A percentile compares a stretch with the other conserved stretches of the same genome.
Evolutionary conservation across 176 grass and related monocot genomes (phyloP).

Genomic region (Aechmea fasciata): DNA sequence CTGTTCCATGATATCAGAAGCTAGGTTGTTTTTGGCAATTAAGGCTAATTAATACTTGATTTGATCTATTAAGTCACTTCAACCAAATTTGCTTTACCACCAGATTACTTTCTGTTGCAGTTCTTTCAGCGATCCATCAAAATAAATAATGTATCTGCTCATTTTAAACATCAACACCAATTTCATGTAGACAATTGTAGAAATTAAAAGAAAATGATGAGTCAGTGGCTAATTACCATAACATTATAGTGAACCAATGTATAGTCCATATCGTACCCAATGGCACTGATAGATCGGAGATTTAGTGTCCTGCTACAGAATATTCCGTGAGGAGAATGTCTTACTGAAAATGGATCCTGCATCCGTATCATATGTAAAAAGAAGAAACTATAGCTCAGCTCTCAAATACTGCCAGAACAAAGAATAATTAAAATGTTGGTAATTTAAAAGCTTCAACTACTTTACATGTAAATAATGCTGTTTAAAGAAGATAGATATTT

Average conservation of each 20-base stretch:
- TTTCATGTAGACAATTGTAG: not conserved
- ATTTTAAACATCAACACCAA: not conserved
- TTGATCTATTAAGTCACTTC: too few relatives aligned
- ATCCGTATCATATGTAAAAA: constrained; percentile 8
- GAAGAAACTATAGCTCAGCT: not conserved
- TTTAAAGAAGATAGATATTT: not conserved
- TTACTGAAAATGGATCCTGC: constrained; percentile 72
- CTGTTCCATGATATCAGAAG: too few relatives aligned
- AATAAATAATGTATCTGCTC: too few relatives aligned
- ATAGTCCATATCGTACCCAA: constrained; percentile 99
- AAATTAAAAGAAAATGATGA: constrained; percentile 9
- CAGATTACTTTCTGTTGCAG: too few relatives aligned
- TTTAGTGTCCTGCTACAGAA: constrained; percentile 94
- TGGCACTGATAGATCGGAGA: constrained; percentile 81
- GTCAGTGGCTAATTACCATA: constrained; percentile 45
- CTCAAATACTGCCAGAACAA: not conserved
- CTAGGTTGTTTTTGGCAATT: too few relatives aligned
- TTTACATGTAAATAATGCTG: not conserved
- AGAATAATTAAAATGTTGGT: too few relatives aligned
- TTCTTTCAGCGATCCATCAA: too few relatives aligned
- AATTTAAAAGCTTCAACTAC: not conserved
- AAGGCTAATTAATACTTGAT: too few relatives aligned
- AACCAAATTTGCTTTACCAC: too few relatives aligned
- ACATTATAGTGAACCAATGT: constrained; percentile 94
- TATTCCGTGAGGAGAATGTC: constrained; percentile 75